Percentiles rank a stretch among this genome's conserved stretches.
Evolutionary conservation across 495 filamentous ascomycete genomes (phyloP).

Genomic region (Pseudotulostoma volvatum): DNA sequence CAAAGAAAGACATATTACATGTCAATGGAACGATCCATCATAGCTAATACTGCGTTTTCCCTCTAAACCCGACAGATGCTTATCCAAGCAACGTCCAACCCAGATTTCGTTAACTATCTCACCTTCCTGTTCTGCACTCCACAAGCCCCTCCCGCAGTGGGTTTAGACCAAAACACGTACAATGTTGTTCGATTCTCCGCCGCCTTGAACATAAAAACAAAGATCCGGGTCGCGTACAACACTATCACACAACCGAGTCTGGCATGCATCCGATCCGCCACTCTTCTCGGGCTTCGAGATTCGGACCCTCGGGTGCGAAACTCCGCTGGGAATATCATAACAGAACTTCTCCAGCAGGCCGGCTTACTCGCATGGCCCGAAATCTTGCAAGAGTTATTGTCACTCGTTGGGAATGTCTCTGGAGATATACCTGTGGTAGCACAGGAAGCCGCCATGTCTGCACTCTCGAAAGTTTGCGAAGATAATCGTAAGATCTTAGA

Average conservation of each 20-base stretch:
- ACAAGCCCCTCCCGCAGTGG: constrained; percentile 39
- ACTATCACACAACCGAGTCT: constrained; percentile 53
- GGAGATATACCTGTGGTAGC: constrained; percentile 49
- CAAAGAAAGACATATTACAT: constrained; percentile 2
- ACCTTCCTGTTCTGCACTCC: constrained; percentile 72
- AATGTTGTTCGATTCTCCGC: constrained; percentile 69
- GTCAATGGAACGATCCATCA: background rate
- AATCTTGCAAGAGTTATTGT: constrained; percentile 62
- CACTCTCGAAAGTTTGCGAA: constrained; percentile 87
- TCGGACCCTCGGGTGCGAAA: constrained; percentile 65
- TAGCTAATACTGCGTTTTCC: constrained; percentile 2
- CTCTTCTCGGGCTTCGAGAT: constrained; percentile 68
- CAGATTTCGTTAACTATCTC: constrained; percentile 94
- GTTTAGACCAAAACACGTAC: constrained; percentile 41
- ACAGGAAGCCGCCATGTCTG: constrained; percentile 88
- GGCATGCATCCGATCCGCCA: constrained; percentile 58
- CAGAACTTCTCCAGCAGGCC: constrained; percentile 75
- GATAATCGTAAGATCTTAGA: constrained; percentile 82
- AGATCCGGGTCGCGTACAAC: constrained; percentile 54
- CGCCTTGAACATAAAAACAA: constrained; percentile 89
- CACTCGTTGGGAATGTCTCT: constrained; percentile 53
- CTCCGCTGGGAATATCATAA: constrained; percentile 84
- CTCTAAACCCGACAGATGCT: constrained; percentile 54
- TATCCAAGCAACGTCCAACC: constrained; percentile 70
- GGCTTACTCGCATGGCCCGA: constrained; percentile 86